phyloP scores from a whole-genome alignment of 2,329 filamentous ascomycete species.

The Sporothrix globosa region DNA sequence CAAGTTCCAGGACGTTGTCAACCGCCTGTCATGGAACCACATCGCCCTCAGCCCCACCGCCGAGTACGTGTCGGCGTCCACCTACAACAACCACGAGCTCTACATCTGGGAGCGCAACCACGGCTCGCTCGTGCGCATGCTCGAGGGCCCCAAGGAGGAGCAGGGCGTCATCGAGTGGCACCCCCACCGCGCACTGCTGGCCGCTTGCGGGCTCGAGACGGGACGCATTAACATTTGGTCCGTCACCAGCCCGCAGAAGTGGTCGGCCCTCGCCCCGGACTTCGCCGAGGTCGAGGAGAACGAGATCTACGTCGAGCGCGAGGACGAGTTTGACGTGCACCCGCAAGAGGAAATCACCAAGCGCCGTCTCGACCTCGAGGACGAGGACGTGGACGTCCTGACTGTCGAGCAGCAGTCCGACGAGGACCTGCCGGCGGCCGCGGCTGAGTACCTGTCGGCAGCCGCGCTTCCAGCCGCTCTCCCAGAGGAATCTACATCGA shows the following conservation, averaged over 20 bases:
- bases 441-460: not conserved
- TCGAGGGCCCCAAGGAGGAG: constrained; percentile 96
- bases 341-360: constrained; percentile 93
- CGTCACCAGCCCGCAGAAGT: constrained; percentile 90
- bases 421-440: constrained; percentile 57
- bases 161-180: constrained; percentile 98
- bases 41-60: constrained; percentile 92
- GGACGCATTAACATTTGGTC: constrained; percentile 96
- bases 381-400: constrained; percentile 89
- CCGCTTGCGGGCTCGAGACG: constrained; percentile 88
- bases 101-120: constrained; percentile 97
- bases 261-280: constrained; percentile 95
- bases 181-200: constrained; percentile 81
- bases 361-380: constrained; percentile 84
- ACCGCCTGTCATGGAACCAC: constrained; percentile 93
- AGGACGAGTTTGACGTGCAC: constrained; percentile 98
- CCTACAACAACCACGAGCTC: constrained; percentile 97
- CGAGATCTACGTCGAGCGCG: constrained; percentile 90
- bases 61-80: constrained; percentile 94
- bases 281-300: constrained; percentile 98
- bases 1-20: constrained; percentile 98
- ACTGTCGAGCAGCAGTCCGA: constrained; percentile 70
- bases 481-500: not conserved
- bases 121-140: constrained; percentile 91
- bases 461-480: too few relatives aligned